A percentile compares a stretch with the other conserved stretches of the same genome.
These are phyloP conservation scores for Daldinia bambusicola DNA, from an alignment of 495 filamentous ascomycete species.

Conservation along the genomic window DNA sequence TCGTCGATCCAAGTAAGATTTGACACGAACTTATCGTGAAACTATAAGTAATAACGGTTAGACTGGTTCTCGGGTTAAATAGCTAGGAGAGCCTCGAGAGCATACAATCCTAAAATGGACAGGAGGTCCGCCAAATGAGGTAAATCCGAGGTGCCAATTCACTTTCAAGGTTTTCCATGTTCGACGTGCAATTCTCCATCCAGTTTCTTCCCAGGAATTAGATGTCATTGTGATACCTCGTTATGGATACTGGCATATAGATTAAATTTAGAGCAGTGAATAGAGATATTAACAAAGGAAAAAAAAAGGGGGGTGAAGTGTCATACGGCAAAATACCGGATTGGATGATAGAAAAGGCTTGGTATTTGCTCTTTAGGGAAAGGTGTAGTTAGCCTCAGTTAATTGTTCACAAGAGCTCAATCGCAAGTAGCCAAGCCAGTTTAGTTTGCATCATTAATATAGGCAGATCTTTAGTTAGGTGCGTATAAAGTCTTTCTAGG, in stretches of 20 bases:
- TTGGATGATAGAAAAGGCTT: background rate
- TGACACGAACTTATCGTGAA: constrained; percentile 73
- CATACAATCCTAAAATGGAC: constrained; percentile 75
- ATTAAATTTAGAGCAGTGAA: background rate
- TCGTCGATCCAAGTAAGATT: constrained; percentile 79
- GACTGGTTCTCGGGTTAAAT: background rate
- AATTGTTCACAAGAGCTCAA: no score
- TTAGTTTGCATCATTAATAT: background rate
- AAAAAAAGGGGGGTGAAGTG: background rate
- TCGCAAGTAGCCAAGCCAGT: background rate
- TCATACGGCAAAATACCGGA: background rate
- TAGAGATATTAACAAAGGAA: background rate
- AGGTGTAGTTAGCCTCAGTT: background rate
- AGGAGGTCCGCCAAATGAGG: constrained; percentile 75
- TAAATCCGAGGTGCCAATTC: constrained; percentile 77
- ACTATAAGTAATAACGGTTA: constrained; percentile 40
- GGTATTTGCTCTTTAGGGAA: constrained; percentile 6
- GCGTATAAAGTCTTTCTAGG: no score
- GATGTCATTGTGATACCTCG: background rate
- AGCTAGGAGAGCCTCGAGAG: background rate
- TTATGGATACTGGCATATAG: background rate
- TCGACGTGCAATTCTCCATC: constrained; percentile 3
- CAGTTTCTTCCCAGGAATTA: background rate
- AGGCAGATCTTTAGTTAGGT: no score
- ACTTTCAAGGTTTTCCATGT: constrained; percentile 45